A percentile compares a stretch with the other conserved stretches of the same genome.
phyloP scores from a whole-genome alignment of 2,329 filamentous ascomycete genomes.

The Hyphodiscus sp. region DNA sequence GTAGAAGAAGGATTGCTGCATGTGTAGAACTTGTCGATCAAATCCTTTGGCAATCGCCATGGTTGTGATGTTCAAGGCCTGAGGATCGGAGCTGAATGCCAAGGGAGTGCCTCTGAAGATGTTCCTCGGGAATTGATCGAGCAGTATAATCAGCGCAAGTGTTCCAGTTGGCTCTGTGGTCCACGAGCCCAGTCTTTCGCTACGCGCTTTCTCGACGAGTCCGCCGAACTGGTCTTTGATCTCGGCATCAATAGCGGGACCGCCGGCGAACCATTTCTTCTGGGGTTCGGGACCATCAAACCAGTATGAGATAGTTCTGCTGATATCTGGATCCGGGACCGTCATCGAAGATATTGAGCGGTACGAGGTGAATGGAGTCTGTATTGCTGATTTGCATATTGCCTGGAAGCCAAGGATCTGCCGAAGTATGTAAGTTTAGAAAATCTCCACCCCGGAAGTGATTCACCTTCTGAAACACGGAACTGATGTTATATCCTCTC shows the following conservation, averaged over 20 bases:
- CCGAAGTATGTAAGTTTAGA: neutral
- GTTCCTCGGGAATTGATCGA: conserved; percentile 35
- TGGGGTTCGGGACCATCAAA: conserved; percentile 7
- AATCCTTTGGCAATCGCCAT: conserved; percentile 25
- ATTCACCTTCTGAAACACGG: neutral
- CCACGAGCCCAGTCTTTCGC: conserved; percentile 12
- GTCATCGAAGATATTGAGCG: conserved; percentile 14
- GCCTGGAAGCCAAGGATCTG: conserved; percentile 15
- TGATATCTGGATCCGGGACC: conserved; percentile 10
- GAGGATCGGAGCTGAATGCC: conserved; percentile 29
- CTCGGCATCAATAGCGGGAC: conserved; percentile 9
- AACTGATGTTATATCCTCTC: neutral
- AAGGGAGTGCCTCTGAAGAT: conserved; percentile 29
- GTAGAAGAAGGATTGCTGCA: conserved; percentile 29
- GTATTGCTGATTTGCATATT: conserved; percentile 8
- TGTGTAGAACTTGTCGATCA: conserved; percentile 22
- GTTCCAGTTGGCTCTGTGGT: conserved; percentile 20
- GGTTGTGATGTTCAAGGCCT: conserved; percentile 25
- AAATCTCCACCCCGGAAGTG: neutral
- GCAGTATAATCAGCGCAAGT: conserved; percentile 32
- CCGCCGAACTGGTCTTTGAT: conserved; percentile 12
- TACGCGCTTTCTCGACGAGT: conserved; percentile 12
- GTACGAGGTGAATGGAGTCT: neutral
- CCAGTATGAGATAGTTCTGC: conserved; percentile 15
- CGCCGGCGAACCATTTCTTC: conserved; percentile 16